Conservation (phyloP, 345 rosid species). For the Euclidium syriacum region DNA sequence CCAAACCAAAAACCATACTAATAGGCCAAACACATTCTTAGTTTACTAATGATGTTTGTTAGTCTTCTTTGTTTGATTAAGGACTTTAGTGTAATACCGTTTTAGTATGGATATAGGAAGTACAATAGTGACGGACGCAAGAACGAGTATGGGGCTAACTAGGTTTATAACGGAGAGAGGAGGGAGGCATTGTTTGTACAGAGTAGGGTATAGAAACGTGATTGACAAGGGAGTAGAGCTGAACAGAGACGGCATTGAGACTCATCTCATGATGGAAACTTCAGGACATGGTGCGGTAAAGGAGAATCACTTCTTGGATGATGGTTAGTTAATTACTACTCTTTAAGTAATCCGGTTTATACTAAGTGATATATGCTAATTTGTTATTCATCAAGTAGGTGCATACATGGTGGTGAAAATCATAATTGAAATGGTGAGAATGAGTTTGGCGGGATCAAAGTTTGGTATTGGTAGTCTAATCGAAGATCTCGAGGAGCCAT, state of each 20-base stretch:
- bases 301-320: constrained; percentile 88
- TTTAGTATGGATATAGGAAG: constrained; percentile 14
- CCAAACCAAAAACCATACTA: too few species aligned
- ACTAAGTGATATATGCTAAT: not conserved
- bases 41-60: not conserved
- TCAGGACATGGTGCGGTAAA: constrained; percentile 94
- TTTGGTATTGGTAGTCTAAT: constrained; percentile 77
- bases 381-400: constrained; percentile 37
- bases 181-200: constrained; percentile 82
- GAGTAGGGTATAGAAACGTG: constrained; percentile 90
- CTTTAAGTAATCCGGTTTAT: not conserved
- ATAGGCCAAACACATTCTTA: too few species aligned
- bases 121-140: constrained; percentile 80
- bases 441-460: constrained; percentile 58
- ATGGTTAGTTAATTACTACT: constrained; percentile 39
- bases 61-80: not conserved
- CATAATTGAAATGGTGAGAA: constrained; percentile 79
- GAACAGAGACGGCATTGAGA: constrained; percentile 65
- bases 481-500: constrained; percentile 69
- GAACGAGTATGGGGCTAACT: constrained; percentile 76
- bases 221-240: constrained; percentile 85
- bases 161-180: constrained; percentile 66
- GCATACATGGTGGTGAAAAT: constrained; percentile 95
- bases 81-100: not conserved
- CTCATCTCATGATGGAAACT: constrained; percentile 97